Evolutionary conservation across 306 rosid genomes (phyloP).

Genomic region (Betula pendula): DNA sequence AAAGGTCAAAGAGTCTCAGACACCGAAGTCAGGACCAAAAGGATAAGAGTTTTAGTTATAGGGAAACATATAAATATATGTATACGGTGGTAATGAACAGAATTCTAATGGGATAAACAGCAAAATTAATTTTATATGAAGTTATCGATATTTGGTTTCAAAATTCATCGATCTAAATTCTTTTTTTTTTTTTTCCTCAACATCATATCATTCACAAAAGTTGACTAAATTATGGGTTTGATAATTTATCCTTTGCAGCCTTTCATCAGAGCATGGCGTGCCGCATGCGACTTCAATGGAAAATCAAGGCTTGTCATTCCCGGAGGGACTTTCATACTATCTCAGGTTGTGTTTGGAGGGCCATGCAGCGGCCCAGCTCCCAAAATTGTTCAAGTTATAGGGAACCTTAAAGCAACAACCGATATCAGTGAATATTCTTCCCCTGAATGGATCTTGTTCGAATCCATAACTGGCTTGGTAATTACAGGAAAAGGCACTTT

Average conservation of each 20-base stretch:
- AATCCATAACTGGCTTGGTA: constrained; percentile 45
- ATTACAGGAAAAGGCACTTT: constrained; percentile 66
- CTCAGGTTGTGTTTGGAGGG: constrained; percentile 55
- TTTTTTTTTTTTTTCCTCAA: background rate
- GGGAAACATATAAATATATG: too few relatives aligned
- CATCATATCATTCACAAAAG: background rate
- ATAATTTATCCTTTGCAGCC: constrained; percentile 38
- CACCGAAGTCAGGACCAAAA: too few relatives aligned
- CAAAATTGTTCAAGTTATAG: constrained; percentile 55
- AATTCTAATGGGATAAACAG: too few relatives aligned
- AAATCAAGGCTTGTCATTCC: constrained; percentile 55
- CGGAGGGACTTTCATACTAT: constrained; percentile 43
- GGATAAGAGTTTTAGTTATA: too few relatives aligned
- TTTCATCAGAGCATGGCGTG: constrained; percentile 66
- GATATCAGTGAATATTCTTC: constrained; percentile 47
- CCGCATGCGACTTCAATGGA: constrained; percentile 41
- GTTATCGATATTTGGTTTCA: too few relatives aligned
- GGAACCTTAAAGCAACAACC: constrained; percentile 47
- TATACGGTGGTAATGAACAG: too few relatives aligned
- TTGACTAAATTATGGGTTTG: background rate
- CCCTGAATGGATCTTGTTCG: constrained; percentile 59
- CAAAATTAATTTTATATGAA: too few relatives aligned
- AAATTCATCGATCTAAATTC: too few relatives aligned
- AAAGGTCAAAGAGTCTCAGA: too few relatives aligned
- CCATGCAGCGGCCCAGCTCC: constrained; percentile 55